Evolutionary conservation across 768 basidiomycete species (phyloP), one percentile per base, ranked within the genome.

Genomic region (Asterophora lycoperdoides): DNA sequence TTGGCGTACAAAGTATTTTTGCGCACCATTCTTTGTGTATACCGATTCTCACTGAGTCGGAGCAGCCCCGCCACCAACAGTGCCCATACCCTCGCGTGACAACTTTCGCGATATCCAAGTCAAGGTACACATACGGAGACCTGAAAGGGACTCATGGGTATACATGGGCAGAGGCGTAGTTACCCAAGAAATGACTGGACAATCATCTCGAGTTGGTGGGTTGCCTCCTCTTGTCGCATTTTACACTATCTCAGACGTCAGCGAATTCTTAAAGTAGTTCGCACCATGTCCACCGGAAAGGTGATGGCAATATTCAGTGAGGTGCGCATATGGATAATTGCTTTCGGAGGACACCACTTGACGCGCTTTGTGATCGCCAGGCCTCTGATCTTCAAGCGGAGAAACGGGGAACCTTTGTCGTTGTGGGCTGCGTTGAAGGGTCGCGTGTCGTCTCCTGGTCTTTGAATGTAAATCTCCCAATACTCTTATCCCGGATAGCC

Each of bases 381-480:
- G 61, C 72, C 18, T 80, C 79, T 49, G 83, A 90, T 61, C 67
- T 91, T 32, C 86, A 90, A 69, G 89, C 88, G 14, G 89, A 92
- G 67, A 88, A 87, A 67, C 79, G 89, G 54, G 89, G 89, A 44
- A 91, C 90, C 63, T 92, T 92, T 60, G 83, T 92, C 17, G 87
- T 92, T 20, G 78, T 92, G 46, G 84, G 86, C 36, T 86, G 84
- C 47, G 81, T 92, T 17, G 86, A 91, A 50, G 82, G 80, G 17
- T 62, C 73, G 34, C 79, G 77, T 35, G 89, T 92, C 34, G 72
- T 91, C 28, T 91, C 89, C 11, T 92, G 89, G 88, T 91, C 89
- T 26, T 63, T 91, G 51, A 90, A 91, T 60, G 89, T 89, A 57
- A 48, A 82, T 62, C 32, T 42, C 32, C 30, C 39, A 52, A n/a